phyloP scores from a whole-genome alignment of 2,329 filamentous ascomycete genomes.

The Penicillium sp. region DNA sequence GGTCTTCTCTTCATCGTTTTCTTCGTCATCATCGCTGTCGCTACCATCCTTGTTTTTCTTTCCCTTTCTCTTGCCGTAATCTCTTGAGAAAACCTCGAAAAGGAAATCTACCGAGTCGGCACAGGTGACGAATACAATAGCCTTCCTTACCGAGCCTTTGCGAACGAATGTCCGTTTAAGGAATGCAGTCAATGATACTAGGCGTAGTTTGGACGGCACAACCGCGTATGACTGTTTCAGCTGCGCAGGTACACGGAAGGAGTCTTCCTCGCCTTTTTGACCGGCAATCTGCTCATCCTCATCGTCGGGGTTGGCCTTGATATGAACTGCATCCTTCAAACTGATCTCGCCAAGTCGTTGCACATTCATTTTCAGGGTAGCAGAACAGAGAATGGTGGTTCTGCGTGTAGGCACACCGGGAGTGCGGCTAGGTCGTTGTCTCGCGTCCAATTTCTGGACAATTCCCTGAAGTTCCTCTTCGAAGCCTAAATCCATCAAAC shows the following conservation, averaged over 20 bases:
- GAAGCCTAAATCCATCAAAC: constrained; percentile 98
- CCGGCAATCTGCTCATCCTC: constrained; percentile 58
- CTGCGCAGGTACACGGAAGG: constrained; percentile 84
- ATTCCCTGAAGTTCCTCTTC: constrained; percentile 91
- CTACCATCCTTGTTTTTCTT: constrained; percentile 30
- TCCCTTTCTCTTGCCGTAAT: constrained; percentile 29
- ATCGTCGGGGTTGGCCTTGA: constrained; percentile 68
- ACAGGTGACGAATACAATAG: constrained; percentile 94
- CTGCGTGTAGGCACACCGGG: constrained; percentile 71
- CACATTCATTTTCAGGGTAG: constrained; percentile 97
- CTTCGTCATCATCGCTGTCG: constrained; percentile 27
- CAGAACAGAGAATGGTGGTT: constrained; percentile 89
- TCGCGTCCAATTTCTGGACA: constrained; percentile 74
- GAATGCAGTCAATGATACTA: constrained; percentile 84
- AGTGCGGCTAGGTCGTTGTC: constrained; percentile 65
- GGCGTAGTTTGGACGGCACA: constrained; percentile 83
- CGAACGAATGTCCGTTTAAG: constrained; percentile 86
- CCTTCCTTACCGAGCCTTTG: constrained; percentile 92
- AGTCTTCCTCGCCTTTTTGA: constrained; percentile 54
- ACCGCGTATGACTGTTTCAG: constrained; percentile 90
- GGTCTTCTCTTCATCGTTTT: constrained; percentile 25
- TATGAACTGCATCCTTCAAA: constrained; percentile 86
- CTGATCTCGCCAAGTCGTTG: constrained; percentile 93
- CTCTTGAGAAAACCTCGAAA: constrained; percentile 74
- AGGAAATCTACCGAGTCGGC: constrained; percentile 97